These are phyloP conservation scores for Nemophila menziesii DNA, from an alignment of 257 asterid genomes.

Conservation along the genomic window DNA sequence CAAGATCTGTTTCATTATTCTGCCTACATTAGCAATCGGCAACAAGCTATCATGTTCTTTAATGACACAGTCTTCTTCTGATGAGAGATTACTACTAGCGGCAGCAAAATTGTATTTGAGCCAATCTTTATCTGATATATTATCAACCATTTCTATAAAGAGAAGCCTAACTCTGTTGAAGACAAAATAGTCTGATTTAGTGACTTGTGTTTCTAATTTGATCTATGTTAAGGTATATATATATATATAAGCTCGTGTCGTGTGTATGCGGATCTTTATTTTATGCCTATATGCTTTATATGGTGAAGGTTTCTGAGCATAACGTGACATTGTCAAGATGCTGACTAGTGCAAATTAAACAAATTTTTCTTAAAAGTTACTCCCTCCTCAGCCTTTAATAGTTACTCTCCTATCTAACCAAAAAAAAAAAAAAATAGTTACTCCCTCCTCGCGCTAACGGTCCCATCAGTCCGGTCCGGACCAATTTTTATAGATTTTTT, in stretches of 20 bases:
- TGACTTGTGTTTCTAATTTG: slow-evolving; percentile 14
- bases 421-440: not conserved
- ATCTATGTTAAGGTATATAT: slow-evolving; percentile 12
- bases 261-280: not conserved
- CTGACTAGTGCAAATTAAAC: too few relatives aligned
- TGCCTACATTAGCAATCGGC: slow-evolving; percentile 13
- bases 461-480: too few relatives aligned
- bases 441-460: not conserved
- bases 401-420: too few relatives aligned
- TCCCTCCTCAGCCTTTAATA: too few relatives aligned
- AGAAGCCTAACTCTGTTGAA: slow-evolving; percentile 12
- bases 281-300: not conserved
- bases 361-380: too few relatives aligned
- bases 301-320: not conserved
- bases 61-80: slow-evolving; percentile 3
- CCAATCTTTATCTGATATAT: slow-evolving; percentile 6
- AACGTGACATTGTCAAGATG: not conserved
- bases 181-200: slow-evolving; percentile 19
- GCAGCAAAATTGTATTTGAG: slow-evolving; percentile 4
- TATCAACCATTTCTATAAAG: slow-evolving; percentile 20
- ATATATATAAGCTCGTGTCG: not conserved
- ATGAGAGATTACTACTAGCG: not conserved
- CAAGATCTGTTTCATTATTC: slow-evolving; percentile 21
- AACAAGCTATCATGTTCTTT: slow-evolving; percentile 18
- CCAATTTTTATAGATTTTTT: too few relatives aligned